These are phyloP conservation scores for Pyronema domesticum DNA, from an alignment of 495 filamentous ascomycete species.

Conservation along the genomic window DNA sequence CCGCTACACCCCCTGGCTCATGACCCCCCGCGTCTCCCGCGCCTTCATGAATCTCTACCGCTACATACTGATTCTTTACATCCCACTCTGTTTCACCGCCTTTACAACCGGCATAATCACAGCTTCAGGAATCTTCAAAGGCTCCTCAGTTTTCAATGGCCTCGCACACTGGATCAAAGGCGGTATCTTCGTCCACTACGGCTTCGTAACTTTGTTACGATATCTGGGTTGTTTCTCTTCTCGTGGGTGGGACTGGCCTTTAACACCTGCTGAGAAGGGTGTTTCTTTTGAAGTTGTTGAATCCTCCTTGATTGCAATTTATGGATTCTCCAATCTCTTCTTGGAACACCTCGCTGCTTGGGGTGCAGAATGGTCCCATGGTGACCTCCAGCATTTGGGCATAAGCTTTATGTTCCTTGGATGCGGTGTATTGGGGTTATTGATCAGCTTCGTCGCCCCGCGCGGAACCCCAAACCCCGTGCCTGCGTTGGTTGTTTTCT, in stretches of 20 bases:
- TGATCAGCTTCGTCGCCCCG: constrained; percentile 52
- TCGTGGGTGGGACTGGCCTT: constrained; percentile 49
- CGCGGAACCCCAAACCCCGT: constrained; percentile 56
- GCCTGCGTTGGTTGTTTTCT: constrained; percentile 65
- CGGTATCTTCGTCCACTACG: constrained; percentile 94
- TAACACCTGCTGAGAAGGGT: constrained; percentile 6
- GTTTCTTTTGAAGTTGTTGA: constrained; percentile 77
- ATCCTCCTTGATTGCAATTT: constrained; percentile 71
- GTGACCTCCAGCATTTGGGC: constrained; percentile 80
- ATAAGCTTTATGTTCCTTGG: constrained; percentile 92
- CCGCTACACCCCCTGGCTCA: neutral
- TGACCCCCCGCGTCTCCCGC: neutral
- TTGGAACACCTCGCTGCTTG: constrained; percentile 67
- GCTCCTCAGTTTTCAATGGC: constrained; percentile 52
- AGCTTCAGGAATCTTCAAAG: no score
- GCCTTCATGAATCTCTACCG: neutral
- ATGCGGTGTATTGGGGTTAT: constrained; percentile 88
- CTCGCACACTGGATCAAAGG: constrained; percentile 92
- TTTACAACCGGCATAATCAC: neutral
- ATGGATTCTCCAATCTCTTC: constrained; percentile 80
- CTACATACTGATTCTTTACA: neutral
- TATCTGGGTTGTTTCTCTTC: constrained; percentile 84
- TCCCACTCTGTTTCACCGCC: neutral
- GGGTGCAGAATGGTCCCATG: constrained; percentile 51
- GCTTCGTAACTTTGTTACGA: constrained; percentile 69